Evolutionary conservation across 495 filamentous ascomycete species (phyloP), one percentile per base, ranked within the genome.

Genomic region (Hypomontagnella submonticulosa): DNA sequence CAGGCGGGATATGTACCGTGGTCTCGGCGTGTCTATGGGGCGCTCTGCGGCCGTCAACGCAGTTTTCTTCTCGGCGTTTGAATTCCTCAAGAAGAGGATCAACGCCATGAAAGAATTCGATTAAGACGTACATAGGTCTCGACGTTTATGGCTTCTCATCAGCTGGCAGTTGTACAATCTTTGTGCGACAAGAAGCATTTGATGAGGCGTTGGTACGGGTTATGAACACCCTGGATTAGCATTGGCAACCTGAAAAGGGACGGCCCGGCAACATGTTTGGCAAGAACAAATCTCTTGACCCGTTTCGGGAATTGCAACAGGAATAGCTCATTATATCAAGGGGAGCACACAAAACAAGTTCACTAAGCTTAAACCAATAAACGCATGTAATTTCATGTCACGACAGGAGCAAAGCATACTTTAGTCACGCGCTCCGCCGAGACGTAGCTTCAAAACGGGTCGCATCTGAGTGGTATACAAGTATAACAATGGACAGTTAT

Each of bases 51-150:
- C 80, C 13, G 81, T 92, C 55, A 92, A 92, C 71, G 87, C 89
- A 38, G 87, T 92, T 60, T 92, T 92, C 79, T 92, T 92, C 74
- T 89, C 86, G 32, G 87, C 84, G 41, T 92, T 92, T 71, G 90
- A 92, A 76, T 86, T 88, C 68, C 76, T 90, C 54, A 92, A 92
- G 83, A 89, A 89, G 73, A 79, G 79, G 56, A 85, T 89, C 77
- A 88, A 89, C 76, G 75, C 77, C 9, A 72, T 88, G 55, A 78
- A 87, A 46, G 79, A 83, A 40, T 51, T 56, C 9, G 61, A 69
- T 18, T 69, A 65, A 19, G 43, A 9, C 12, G 37, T 15, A 16
- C n/a, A n/a, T n/a, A 10, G 30, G 6, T 13, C 33, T 12, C 10
- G 36, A 8, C 37, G 16, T 11, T 51, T 16, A 33, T 38, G 44